Evolutionary conservation across 202 grass and related monocot species (phyloP), one percentile per base, ranked within the genome.

Genomic region (Tripidium arundinaceum): DNA sequence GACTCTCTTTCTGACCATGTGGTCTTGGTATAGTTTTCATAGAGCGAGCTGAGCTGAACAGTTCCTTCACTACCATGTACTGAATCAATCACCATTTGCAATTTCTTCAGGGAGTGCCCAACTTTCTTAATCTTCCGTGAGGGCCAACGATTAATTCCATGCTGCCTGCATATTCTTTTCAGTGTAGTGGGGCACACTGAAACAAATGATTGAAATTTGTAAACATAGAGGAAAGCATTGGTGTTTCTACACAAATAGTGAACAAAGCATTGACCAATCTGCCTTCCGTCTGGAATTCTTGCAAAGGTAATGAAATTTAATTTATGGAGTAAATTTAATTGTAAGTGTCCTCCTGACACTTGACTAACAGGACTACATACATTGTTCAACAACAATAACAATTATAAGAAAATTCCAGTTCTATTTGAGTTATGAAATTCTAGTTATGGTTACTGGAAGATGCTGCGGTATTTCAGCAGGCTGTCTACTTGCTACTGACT

Each of bases 91-190:
- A 98, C 92, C 78, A 93, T 83, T 76, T 94, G 94, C 82, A 98
- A 65, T 85, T 94, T 98, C 81, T 89, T 88, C 57, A 98, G 86
- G 8, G 94, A 94, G 69, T 91, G 94, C 26, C 88, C 90, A 46
- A 98, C 92, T 87, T 94, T 98, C 76, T 91, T 98, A 50, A 98
- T 98, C 78, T 93, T 98, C 50, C 92, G 84, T 50, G 95, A 98
- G 55, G 95, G 95, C 95, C 95, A 98, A 25, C 95, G 92, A 72
- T 74, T 84, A 75, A 98, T 94, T 40, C 95, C 95, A 21, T 98
- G 90, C 52, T 93, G 92, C 68, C 95, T 83, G 77, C 95, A 98
- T 79, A 98, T 94, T 84, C 92, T 93, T 81, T 98, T 95, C 42
- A 98, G 70, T 65, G 95, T 98, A 61, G 95, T 98, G 24, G 92